Evolutionary conservation across 202 grass and related monocot genomes (phyloP), one percentile per base, ranked within the genome.

Genomic region (Setaria italica): DNA sequence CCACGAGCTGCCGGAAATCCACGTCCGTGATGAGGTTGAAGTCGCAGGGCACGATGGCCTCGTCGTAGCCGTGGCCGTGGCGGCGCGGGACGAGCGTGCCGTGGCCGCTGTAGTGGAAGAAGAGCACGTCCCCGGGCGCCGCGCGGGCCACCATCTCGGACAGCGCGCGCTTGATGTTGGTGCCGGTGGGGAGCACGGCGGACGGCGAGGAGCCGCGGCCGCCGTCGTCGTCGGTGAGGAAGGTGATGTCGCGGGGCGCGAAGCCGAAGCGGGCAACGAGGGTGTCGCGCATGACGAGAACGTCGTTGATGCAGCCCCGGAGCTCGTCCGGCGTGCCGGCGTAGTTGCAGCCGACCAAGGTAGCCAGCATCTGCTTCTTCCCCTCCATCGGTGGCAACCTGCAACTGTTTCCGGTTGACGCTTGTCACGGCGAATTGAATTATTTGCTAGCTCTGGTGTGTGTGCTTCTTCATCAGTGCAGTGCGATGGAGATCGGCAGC

Each of bases 301-400:
- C 92, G 90, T 97, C 95, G 79, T 97, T 97, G 87, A 97, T 93
- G 90, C 94, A 95, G 67, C 91, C 94, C 1, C 79, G 81, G 25
- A 95, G 81, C 72, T 91, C 84, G 62, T 84, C 11, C 12, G 29
- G 54, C n/a, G 83, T 91, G 41, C 89, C 86, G 7, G 65, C 74
- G 78, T 95, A 95, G 84, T 95, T 95, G 90, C 93, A 93, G 12
- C 93, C 93, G 0, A 95, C 94, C 87, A 95, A 59, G 3, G 81
- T 89, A 1, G 90, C 93, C 32, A 92, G 54, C 88, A 79, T 86
- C 90, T 89, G 87, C 67, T 87, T 87, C 42, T 30, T 29, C 12
- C 7, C 43, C 74, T 62, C 80, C 62, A 34, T 15, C 5, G 11
- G 2, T 14, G 37, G 7, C 62, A 32, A 60, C 50, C 15, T 25